These are phyloP conservation scores for Ceratonia siliqua DNA, from an alignment of 306 rosid species.

Conservation along the genomic window DNA sequence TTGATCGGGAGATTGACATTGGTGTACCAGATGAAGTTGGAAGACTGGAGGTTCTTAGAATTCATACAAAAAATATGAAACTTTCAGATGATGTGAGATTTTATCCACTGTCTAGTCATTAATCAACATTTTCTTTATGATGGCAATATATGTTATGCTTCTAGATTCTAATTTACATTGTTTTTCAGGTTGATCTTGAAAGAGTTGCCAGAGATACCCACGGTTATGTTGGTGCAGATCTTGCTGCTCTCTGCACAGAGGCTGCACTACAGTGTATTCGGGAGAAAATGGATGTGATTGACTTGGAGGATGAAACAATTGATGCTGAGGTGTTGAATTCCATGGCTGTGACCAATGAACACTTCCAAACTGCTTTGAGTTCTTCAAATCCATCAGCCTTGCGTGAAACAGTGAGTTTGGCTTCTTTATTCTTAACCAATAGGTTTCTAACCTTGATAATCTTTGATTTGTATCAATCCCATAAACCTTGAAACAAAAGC, in stretches of 20 bases:
- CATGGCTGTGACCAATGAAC: slow-evolving; percentile 68
- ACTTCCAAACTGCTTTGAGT: slow-evolving; percentile 58
- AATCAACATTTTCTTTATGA: background rate
- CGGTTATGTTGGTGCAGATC: slow-evolving; percentile 73
- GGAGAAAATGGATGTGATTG: slow-evolving; percentile 75
- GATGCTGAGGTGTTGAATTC: slow-evolving; percentile 74
- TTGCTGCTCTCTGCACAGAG: slow-evolving; percentile 73
- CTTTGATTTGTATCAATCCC: background rate
- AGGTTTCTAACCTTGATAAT: background rate
- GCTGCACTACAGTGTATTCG: slow-evolving; percentile 74
- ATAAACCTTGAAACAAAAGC: background rate
- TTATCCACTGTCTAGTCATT: background rate
- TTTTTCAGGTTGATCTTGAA: slow-evolving; percentile 69
- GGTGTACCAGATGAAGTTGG: slow-evolving; percentile 78
- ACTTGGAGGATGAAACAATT: slow-evolving; percentile 69
- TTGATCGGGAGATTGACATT: slow-evolving; percentile 72
- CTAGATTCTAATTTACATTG: background rate
- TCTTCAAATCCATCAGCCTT: slow-evolving; percentile 73
- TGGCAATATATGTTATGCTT: background rate
- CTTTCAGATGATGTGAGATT: slow-evolving; percentile 63
- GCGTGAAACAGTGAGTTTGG: slow-evolving; percentile 70
- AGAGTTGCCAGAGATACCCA: slow-evolving; percentile 64
- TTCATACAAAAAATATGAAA: slow-evolving; percentile 75
- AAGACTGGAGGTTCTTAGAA: slow-evolving; percentile 69
- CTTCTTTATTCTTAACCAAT: background rate